Evolutionary conservation across 148 eudicot species (phyloP).

Genomic region (Gaultheria prostrata): DNA sequence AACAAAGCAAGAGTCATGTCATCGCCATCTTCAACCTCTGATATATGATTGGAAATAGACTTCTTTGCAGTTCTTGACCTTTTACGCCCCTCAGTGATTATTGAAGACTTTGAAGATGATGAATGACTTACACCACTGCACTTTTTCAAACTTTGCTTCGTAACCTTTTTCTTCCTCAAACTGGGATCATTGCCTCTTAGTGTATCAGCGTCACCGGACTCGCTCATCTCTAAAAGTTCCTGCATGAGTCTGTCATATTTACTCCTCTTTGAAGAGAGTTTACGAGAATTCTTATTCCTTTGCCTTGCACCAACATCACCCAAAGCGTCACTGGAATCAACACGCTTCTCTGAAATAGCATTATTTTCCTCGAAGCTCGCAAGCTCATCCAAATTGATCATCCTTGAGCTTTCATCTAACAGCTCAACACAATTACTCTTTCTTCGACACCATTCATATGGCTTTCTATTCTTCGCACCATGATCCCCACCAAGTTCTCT

Average conservation of each 20-base stretch:
- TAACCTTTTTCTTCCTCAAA: constrained; percentile 16
- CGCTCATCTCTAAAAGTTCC: constrained; percentile 7
- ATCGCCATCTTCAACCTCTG: constrained; percentile 5
- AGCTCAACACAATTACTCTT: constrained; percentile 5
- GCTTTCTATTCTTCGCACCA: constrained; percentile 9
- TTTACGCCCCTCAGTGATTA: background rate
- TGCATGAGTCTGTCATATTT: constrained; percentile 8
- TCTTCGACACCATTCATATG: constrained; percentile 11
- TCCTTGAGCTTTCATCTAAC: background rate
- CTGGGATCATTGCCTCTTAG: constrained; percentile 7
- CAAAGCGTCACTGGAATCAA: constrained; percentile 14
- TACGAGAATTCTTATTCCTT: constrained; percentile 5
- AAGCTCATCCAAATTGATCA: constrained; percentile 8
- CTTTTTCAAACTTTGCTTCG: constrained; percentile 7
- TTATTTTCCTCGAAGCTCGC: constrained; percentile 20
- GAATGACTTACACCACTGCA: constrained; percentile 8
- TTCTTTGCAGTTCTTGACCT: background rate
- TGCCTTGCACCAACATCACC: constrained; percentile 5
- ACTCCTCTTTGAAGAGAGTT: constrained; percentile 7
- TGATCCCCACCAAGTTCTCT: background rate
- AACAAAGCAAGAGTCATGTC: constrained; percentile 29
- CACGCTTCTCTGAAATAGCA: constrained; percentile 19
- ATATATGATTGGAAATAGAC: background rate
- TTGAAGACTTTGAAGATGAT: background rate
- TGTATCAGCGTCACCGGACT: constrained; percentile 16